Evolutionary conservation across 2,329 filamentous ascomycete genomes (phyloP).

Genomic region (Chalara sp.): DNA sequence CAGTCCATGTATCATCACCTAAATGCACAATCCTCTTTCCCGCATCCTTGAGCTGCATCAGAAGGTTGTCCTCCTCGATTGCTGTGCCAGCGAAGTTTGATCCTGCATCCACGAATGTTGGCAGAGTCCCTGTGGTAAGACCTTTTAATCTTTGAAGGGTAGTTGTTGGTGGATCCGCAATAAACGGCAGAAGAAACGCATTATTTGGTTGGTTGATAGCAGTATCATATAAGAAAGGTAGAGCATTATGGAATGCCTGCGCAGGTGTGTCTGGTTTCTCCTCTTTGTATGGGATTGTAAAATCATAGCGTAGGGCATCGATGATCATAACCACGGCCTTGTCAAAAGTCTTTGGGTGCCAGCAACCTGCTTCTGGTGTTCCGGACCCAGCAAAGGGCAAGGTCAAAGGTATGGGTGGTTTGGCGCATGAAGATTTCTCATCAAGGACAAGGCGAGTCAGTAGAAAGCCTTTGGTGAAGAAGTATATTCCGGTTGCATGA

Average conservation of each 20-base stretch:
- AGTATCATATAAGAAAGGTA: conserved; percentile 81
- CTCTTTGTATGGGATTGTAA: conserved; percentile 71
- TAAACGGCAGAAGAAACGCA: conserved; percentile 88
- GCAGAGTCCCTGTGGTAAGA: conserved; percentile 87
- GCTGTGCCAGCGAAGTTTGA: conserved; percentile 93
- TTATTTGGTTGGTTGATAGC: conserved; percentile 68
- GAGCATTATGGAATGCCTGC: conserved; percentile 73
- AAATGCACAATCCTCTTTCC: conserved; percentile 82
- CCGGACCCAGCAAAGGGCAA: conserved; percentile 19
- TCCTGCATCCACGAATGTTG: conserved; percentile 88
- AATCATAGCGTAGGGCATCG: conserved; percentile 94
- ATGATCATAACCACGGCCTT: conserved; percentile 87
- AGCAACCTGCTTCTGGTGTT: conserved; percentile 67
- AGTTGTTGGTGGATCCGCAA: conserved; percentile 91
- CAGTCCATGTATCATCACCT: conserved; percentile 96
- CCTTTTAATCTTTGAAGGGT: conserved; percentile 91
- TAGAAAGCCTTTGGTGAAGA: conserved; percentile 93
- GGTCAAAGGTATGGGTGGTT: conserved; percentile 54
- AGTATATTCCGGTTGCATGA: conserved; percentile 75
- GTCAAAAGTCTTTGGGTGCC: conserved; percentile 91
- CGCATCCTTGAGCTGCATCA: conserved; percentile 55
- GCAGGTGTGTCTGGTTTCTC: conserved; percentile 30
- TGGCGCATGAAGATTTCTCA: conserved; percentile 63
- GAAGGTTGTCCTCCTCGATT: conserved; percentile 85
- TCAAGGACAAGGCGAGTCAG: conserved; percentile 78